These are phyloP conservation scores for Termitomyces sp. DNA, from an alignment of 768 basidiomycete genomes.

Conservation along the genomic window DNA sequence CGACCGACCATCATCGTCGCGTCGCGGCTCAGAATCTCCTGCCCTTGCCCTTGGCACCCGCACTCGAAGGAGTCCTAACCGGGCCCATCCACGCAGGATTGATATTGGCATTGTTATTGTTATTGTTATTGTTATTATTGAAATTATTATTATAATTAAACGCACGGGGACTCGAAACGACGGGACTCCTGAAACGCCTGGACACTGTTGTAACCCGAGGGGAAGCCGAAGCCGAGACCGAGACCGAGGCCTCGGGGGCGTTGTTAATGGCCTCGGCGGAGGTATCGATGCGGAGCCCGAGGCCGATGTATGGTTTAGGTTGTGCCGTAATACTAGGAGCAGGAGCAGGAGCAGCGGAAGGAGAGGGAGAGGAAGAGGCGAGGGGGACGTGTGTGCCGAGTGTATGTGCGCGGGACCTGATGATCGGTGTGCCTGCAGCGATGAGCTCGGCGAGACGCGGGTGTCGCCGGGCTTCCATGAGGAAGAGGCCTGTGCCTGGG, in stretches of 20 bases:
- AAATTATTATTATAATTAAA: too few species aligned
- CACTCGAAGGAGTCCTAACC: background rate
- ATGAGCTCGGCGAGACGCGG: constrained; percentile 48
- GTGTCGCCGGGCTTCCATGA: constrained; percentile 51
- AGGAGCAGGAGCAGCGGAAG: background rate
- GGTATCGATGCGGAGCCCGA: constrained; percentile 10
- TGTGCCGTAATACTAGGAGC: background rate
- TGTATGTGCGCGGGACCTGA: constrained; percentile 19
- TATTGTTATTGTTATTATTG: too few species aligned
- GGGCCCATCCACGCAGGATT: constrained; percentile 4
- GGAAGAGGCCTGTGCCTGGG: constrained; percentile 48
- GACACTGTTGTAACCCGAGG: too few species aligned
- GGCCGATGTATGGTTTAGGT: background rate
- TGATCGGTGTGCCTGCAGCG: constrained; percentile 38
- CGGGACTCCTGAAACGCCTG: background rate
- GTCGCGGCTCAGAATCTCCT: background rate
- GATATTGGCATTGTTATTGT: background rate
- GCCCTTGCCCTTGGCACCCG: background rate
- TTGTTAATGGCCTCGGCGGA: background rate
- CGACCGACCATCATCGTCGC: too few species aligned
- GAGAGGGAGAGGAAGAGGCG: background rate
- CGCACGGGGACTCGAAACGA: background rate
- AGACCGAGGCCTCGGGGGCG: background rate
- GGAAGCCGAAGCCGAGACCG: background rate
- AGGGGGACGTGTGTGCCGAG: constrained; percentile 8